Base-by-base conservation (phyloP, 1,139 yeast species). In the Wickerhamomyces sp. region DNA sequence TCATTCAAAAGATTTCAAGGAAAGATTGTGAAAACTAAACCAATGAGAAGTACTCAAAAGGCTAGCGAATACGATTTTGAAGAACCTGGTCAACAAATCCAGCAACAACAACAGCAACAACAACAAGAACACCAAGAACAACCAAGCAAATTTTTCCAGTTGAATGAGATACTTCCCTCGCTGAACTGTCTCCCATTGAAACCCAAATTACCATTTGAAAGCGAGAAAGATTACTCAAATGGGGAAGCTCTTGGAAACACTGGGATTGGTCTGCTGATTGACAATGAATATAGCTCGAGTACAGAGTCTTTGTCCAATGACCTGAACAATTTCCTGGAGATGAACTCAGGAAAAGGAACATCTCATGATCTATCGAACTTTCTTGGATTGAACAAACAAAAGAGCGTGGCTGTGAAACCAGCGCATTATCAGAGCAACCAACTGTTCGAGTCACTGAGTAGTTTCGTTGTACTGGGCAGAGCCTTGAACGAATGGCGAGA, bases 401-500 rank as follows among this genome's bases (percentile, higher is more conserved):
- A n/a, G n/a, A 19, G 21, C 7, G 21, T 8, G 21, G 7, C 10
- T 19, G 7, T 10, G 10, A 10, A 7, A 10, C 21, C 21, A 19
- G 21, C 21, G 21, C 21, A 10, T 19, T 19, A 19, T 19, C 10
- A 8, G 10, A 19, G 21, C 21, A 19, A 10, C 10, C 21, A 8
- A 19, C 9, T 19, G 13, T 40, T 33, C 26, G 16, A 28, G 8
- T 35, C 30, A 6, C 9, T 44, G 26, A 39, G 37, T 36, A 46
- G 40, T 33, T 62, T 65, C 63, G 55, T 60, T 34, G 58, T 72
- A 40, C 62, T 79, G 21, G 89, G 88, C 8, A 68, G 75, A 39
- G 66, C 84, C n/a, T 54, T 83, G 36, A 75, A 75, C 42, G 91
- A 83, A 50, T 78, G 87, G 80, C 70, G 71, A 37, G 36, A 46